These are phyloP conservation scores for Torulaspora microellipsoides DNA, from an alignment of 805 yeast genomes.

Conservation along the genomic window DNA sequence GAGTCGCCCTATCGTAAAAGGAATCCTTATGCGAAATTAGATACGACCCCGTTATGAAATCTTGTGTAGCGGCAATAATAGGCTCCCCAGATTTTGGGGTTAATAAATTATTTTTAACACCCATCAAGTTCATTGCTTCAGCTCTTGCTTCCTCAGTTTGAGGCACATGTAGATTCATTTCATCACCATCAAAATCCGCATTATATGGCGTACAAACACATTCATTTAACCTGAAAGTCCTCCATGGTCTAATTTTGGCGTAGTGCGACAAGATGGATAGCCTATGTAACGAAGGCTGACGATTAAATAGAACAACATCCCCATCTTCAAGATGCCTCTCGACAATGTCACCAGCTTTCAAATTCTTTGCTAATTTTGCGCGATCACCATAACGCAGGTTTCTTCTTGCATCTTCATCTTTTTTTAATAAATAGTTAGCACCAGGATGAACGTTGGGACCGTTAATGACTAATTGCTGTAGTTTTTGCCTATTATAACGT, in stretches of 20 bases:
- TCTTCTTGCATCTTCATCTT: conserved; percentile 79
- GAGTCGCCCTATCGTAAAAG: conserved; percentile 81
- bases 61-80: conserved; percentile 98
- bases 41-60: conserved; percentile 95
- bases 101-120: conserved; percentile 87
- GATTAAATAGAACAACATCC: conserved; percentile 88
- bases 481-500: conserved; percentile 73
- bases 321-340: conserved; percentile 98
- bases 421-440: conserved; percentile 85
- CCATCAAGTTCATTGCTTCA: conserved; percentile 98
- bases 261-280: conserved; percentile 90
- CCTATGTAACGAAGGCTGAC: conserved; percentile 97
- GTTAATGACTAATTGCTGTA: conserved; percentile 66
- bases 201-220: conserved; percentile 99
- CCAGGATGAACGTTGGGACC: conserved; percentile 95
- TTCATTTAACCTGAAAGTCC: conserved; percentile 93
- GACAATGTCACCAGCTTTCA: conserved; percentile 85
- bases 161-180: conserved; percentile 97
- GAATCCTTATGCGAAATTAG: conserved; percentile 90
- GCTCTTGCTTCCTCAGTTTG: conserved; percentile 99
- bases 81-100: conserved; percentile 99
- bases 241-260: conserved; percentile 96
- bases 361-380: conserved; percentile 63
- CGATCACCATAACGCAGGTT: conserved; percentile 88
- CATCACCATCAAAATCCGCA: conserved; percentile 99